Base-by-base conservation (phyloP, 192 early-diverging fungal genomes). In the Diversispora epigaea region DNA sequence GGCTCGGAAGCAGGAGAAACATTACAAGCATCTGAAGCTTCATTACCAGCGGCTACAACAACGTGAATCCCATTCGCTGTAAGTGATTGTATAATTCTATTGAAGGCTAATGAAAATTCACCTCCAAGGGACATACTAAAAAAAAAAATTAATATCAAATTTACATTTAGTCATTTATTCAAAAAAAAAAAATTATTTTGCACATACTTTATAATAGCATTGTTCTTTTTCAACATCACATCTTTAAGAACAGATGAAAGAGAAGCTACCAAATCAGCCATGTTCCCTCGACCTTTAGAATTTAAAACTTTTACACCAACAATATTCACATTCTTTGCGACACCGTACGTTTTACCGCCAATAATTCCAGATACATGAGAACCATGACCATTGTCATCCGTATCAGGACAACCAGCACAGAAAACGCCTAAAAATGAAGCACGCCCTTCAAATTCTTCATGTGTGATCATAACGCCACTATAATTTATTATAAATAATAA, bases 361-460 rank as follows among this genome's bases (percentile, higher is more conserved):
- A 96, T 91, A 4, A 92, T 93, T 49, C 93, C 94, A 3, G 95
- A 92, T 54, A 89, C 87, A 78, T 96, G 93, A 22, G 94, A 90
- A 72, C 94, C 94, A 76, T 93, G 89, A 25, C 87, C 84, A 78
- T 89, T 86, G 1, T 57, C 54, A 50, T 41, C 58, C 11, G 19
- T 3, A 32, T 46, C 45, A 49, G 1, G 69, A 64, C 90, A 89
- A 76, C 87, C 86, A 8, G 84, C 74, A 25, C 93, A 44, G 21
- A 58, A 83, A 60, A 60, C 77, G 64, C 56, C 68, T 2, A 90
- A 88, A 83, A 83, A 90, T 44, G 68, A 78, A 58, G 91, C 93
- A 75, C 93, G 89, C 39, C 93, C 93, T 22, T 78, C 83, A 78
- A 95, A 95, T 45, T 95, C 92, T 25, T 67, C 64, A 77, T 93